Evolutionary conservation across 768 basidiomycete species (phyloP), one percentile per base, ranked within the genome.

Genomic region (Boletus subparvulus): DNA sequence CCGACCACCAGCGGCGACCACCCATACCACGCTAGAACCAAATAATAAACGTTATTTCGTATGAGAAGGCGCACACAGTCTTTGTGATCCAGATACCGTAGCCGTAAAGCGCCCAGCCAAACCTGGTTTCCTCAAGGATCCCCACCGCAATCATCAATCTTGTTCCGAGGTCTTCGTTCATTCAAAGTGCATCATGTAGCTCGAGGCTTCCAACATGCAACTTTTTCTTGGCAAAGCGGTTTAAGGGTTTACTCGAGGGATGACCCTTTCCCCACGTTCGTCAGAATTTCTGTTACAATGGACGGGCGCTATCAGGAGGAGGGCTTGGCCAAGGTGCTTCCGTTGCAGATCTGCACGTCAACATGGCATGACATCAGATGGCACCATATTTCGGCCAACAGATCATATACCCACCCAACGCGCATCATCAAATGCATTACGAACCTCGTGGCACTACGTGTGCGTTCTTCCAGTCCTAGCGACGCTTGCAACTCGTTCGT

Each of bases 281-380:
- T 43, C 42, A 46, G 32, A 37, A 7, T 24, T 30, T 53, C 51
- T 24, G 52, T 32, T 13, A 17, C 28, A 24, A 44, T 10, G 30
- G 26, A 24, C 1, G 19, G 21, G 26, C 24, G 19, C 16, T 30
- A 30, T 40, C 26, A 6, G 16, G 13, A 33, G 55, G 35, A 52
- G 21, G 24, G n/a, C 54, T 44, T 30, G 54, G 43, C 28, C 8
- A 40, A 39, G 30, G 37, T 19, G 46, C 54, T 57, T 57, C 56
- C 16, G n/a, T 24, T 35, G 13, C 14, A 33, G 55, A 56, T 56
- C 44, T 47, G 45, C 56, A 16, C 11, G 39, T 7, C 21, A 17
- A 16, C 16, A 21, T 54, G 37, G 51, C 21, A n/a, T 32, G 21
- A 40, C 26, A 53, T 24, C 14, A 26, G 32, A 24, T 16, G 17